These are phyloP conservation scores for Trichoderma sp. DNA, from an alignment of 2,329 filamentous ascomycete species.

Conservation along the genomic window DNA sequence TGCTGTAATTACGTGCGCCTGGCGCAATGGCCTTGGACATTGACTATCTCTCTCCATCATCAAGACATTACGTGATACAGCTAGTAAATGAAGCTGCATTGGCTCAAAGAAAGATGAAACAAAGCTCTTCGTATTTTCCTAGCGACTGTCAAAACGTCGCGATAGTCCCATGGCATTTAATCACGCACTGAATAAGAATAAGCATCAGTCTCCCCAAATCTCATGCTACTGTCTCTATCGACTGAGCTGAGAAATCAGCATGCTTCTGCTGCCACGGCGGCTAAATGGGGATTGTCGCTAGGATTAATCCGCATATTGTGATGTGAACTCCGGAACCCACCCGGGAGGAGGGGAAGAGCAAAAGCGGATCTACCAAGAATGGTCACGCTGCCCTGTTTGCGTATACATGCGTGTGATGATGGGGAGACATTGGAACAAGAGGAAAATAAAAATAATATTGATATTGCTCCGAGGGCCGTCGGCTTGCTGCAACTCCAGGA, in stretches of 20 bases:
- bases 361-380: neutral
- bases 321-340: neutral
- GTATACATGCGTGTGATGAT: neutral
- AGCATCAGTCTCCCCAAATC: neutral
- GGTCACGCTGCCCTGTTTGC: neutral
- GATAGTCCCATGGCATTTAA: neutral
- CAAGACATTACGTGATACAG: neutral
- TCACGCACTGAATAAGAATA: neutral
- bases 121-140: neutral
- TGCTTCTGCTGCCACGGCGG: neutral
- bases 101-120: neutral
- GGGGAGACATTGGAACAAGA: neutral
- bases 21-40: neutral
- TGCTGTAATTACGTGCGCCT: neutral
- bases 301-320: neutral
- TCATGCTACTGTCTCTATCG: neutral
- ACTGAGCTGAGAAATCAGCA: neutral
- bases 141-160: neutral
- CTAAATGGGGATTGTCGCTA: neutral
- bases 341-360: neutral
- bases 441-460: neutral
- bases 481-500: neutral
- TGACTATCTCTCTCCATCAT: neutral
- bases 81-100: neutral
- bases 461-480: neutral